Percentiles rank a stretch among this genome's conserved stretches.
These are phyloP conservation scores for Tolypocladium cylindrosporum DNA, from an alignment of 2,329 filamentous ascomycete species.

Conservation along the genomic window DNA sequence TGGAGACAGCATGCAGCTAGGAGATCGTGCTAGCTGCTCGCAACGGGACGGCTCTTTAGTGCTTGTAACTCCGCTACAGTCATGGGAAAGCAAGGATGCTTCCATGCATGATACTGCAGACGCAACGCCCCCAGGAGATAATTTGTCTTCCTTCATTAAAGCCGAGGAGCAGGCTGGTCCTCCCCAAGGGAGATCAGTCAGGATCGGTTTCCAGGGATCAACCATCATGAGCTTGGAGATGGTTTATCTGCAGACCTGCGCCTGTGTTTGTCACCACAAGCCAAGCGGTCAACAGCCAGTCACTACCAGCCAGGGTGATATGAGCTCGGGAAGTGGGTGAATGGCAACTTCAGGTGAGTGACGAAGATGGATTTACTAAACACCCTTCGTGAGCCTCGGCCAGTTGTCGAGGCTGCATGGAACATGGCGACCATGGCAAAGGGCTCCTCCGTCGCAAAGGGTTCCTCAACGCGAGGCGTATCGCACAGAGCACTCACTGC, in stretches of 20 bases:
- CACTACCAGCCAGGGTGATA: no score
- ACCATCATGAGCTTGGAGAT: background rate
- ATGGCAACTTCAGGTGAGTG: background rate
- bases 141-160: no score
- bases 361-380: background rate
- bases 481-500: background rate
- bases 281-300: background rate
- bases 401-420: background rate
- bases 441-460: background rate
- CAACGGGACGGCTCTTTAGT: background rate
- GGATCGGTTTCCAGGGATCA: background rate
- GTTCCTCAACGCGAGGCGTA: no score
- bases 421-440: background rate
- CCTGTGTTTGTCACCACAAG: no score
- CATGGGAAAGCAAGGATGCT: background rate
- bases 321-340: no score
- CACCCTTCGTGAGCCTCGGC: background rate
- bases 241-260: no score
- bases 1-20: no score
- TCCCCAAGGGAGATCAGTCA: background rate
- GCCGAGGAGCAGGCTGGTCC: background rate
- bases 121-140: background rate
- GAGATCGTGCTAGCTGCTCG: no score
- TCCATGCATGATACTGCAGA: background rate
- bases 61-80: no score